Base-by-base conservation (phyloP, 192 early-diverging fungal genomes). In the Entophlyctis helioformis region DNA sequence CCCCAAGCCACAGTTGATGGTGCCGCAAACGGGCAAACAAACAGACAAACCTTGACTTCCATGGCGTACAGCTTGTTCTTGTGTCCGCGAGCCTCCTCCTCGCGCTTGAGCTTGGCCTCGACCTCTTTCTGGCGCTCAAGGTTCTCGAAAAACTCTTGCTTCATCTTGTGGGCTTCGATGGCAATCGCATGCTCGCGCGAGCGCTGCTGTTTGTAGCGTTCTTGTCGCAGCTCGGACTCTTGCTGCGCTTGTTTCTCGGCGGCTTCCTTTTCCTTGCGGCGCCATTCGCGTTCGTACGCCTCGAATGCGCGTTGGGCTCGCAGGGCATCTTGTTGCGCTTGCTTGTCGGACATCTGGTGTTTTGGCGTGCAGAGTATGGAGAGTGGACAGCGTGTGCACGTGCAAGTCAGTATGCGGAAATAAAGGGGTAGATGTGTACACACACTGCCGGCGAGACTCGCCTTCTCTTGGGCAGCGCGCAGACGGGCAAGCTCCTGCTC, bases 281-380 rank as follows among this genome's bases (percentile, higher is more conserved):
- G 54, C 64, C 71, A 77, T 20, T 77, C 74, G 16, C 74, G 54
- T 42, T 77, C 74, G 59, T 77, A 69, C 1, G 71, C 64, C 46
- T 77, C 74, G 46, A 44, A 64, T 5, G 74, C 74, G 10, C 74
- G 54, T 27, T 62, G 59, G 16, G 74, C 69, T 2, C 74, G 57
- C 33, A 77, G 44, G 2, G 68, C 67, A 42, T 77, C 74, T 44
- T 70, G 67, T 26, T 71, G 62, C 3, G 74, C 71, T 55, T 75
- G 71, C 42, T 77, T 77, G 43, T 77, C 74, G 29, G 61, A 59
- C 62, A 65, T 72, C 63, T 73, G 31, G 16, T 4, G n/a, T n/a
- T n/a, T n/a, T n/a, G n/a, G n/a, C n/a, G n/a, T n/a, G n/a, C n/a
- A n/a, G n/a, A n/a, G n/a, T n/a, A n/a, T n/a, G n/a, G n/a, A n/a